Evolutionary conservation across 257 asterid genomes (phyloP).

Genomic region (Solanum bulbocastanum): DNA sequence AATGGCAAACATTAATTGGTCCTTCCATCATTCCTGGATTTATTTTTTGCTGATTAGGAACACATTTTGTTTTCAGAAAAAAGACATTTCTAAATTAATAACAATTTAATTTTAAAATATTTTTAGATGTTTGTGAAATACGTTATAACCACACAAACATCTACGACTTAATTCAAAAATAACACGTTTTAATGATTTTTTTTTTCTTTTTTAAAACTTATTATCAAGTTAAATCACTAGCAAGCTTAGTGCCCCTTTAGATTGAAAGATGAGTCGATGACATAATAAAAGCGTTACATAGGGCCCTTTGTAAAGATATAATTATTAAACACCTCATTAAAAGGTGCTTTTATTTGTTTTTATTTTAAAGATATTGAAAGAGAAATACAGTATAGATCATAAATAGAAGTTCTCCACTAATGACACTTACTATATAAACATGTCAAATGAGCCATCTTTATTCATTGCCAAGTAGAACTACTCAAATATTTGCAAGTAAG

Average conservation of each 20-base stretch:
- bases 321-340: background rate
- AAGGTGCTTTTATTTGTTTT: background rate
- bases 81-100: too few species aligned
- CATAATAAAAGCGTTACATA: conserved; percentile 4
- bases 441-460: background rate
- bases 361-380: background rate
- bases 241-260: background rate
- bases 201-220: too few species aligned
- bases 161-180: too few species aligned
- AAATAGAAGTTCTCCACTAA: background rate
- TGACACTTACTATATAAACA: background rate
- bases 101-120: too few species aligned
- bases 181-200: too few species aligned
- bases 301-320: background rate
- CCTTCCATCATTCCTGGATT: background rate
- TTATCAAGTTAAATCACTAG: background rate
- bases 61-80: background rate
- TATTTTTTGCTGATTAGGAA: conserved; percentile 1
- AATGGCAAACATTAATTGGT: background rate
- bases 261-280: conserved; percentile 4
- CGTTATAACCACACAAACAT: too few species aligned
- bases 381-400: background rate
- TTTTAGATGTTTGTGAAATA: too few species aligned
- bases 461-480: background rate
- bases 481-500: background rate